Base-by-base conservation (phyloP, 202 grass and related monocot genomes). In the Panicum virgatum region DNA sequence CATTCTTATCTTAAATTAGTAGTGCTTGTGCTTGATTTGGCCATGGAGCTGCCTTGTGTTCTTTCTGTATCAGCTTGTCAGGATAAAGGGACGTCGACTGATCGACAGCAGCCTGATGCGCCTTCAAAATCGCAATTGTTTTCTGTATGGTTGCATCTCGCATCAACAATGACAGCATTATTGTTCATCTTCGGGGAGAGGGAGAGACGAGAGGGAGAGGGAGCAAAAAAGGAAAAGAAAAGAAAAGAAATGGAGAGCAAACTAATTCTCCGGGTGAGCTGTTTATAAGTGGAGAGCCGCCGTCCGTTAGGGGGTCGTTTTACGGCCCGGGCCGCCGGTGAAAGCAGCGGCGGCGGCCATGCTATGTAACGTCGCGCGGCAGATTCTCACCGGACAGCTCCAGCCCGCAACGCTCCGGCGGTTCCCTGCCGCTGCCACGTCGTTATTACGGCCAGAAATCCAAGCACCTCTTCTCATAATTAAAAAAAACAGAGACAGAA, bases 241-340 rank as follows among this genome's bases (percentile, higher is more conserved):
- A 14, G 12, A 34, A 5, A 64, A 20, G 11, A 19, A 18, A 2
- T 5, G 7, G 40, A 15, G 14, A 38, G 3, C 0, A 39, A 42
- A 13, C 22, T 23, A 66, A 23, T 40, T 2, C 18, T 12, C 50
- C 50, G 18, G 50, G 50, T 13, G 63, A 12, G 3, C 62, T 65
- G 34, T 46, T 52, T 42, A 7, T 78, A 32, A 4, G 40, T 44
- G 52, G 34, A 62, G 25, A 1, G 9, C 18, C 18, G 76, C 38
- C 71, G 15, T 58, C 77, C 34, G 87, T 82, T 89, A 46, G 65
- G 30, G 32, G 27, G 58, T 85, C 82, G 77, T 85, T 89, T 85
- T 65, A 76, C 22, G 63, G n/a, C 50, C 27, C 27, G 36, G 65
- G 26, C 38, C 47, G 47, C 77, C 29, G 38, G 34, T n/a, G 68